Evolutionary conservation across 1,139 yeast species (phyloP).

Genomic region (Protomyces gravidus): DNA sequence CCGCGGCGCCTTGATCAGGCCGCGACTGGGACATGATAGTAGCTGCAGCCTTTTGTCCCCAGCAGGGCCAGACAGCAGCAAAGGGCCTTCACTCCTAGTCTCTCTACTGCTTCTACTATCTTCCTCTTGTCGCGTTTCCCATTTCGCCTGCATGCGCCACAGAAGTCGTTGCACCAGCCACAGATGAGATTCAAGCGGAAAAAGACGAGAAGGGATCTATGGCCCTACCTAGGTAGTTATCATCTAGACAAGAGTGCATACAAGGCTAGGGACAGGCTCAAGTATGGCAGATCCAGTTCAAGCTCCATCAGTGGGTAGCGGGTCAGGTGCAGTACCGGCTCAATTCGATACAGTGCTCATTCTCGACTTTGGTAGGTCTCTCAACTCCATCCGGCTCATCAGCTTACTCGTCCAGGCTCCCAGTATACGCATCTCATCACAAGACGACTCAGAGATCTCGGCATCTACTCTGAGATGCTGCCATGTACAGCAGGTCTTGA

Average conservation of each 20-base stretch:
- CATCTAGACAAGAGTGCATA: too few relatives aligned
- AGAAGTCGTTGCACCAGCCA: too few relatives aligned
- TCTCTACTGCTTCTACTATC: too few relatives aligned
- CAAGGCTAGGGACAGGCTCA: neutral
- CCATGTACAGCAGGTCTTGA: constrained; percentile 97
- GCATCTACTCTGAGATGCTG: constrained; percentile 97
- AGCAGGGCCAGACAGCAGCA: too few relatives aligned
- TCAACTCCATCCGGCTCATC: too few relatives aligned
- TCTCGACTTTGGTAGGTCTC: constrained; percentile 68
- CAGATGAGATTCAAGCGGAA: neutral
- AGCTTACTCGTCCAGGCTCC: constrained; percentile 44
- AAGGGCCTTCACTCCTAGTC: too few relatives aligned
- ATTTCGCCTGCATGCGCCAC: neutral
- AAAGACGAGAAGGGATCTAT: neutral
- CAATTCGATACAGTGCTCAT: constrained; percentile 82
- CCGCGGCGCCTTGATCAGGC: neutral
- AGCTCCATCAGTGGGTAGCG: constrained; percentile 25
- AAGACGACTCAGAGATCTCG: constrained; percentile 95
- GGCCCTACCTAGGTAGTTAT: neutral
- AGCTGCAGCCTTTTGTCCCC: too few relatives aligned
- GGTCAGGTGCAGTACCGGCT: constrained; percentile 34
- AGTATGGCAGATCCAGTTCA: neutral
- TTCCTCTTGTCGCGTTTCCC: too few relatives aligned
- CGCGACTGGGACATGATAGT: neutral
- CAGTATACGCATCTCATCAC: constrained; percentile 96